Base-by-base conservation (phyloP, 495 filamentous ascomycete species). In the Bacidia rubella region DNA sequence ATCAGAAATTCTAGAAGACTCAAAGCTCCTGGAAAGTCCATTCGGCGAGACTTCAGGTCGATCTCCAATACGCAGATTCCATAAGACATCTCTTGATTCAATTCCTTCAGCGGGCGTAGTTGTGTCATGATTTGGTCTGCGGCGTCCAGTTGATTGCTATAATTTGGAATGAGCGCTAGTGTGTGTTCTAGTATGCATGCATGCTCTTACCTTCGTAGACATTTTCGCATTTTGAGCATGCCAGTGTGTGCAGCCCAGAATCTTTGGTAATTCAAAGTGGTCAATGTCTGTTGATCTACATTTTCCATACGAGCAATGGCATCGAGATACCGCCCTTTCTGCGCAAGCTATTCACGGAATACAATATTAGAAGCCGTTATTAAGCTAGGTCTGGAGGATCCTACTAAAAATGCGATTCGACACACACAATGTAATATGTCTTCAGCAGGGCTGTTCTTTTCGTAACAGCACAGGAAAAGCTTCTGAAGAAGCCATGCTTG, bases 251-350 rank as follows among this genome's bases (percentile, higher is more conserved):
- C 77, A 12, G 77, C 72, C 83, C 88, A 89, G 62, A 85, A 79
- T 64, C 95, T 88, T 58, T 82, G 80, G 12, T 82, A 72, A 63
- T 86, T 92, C 51, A 89, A 74, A 3, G 85, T 80, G 11, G 82
- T 78, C n/a, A 88, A 70, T 21, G 72, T 74, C 59, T 86, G 79
- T 12, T 70, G 69, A 44, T 82, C 73, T 43, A 90, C 66, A n/a
- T 71, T 66, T 51, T 90, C 80, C 53, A 96, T 72, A 32, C 70
- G 74, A 11, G 70, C 70, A 27, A 86, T 69, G 0, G 81, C 87
- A 52, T 85, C 77, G 12, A 83, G 78, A 65, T 86, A 92, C 11
- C 76, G 75, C 2, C 92, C 90, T 42, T 68, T 70, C 62, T 78
- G 79, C 20, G 69, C 65, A 32, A 78, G 66, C 80, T 82, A 45